A percentile compares a stretch with the other conserved stretches of the same genome.
Evolutionary conservation across 2,329 filamentous ascomycete species (phyloP).

Genomic region (Trichoderma breve): DNA sequence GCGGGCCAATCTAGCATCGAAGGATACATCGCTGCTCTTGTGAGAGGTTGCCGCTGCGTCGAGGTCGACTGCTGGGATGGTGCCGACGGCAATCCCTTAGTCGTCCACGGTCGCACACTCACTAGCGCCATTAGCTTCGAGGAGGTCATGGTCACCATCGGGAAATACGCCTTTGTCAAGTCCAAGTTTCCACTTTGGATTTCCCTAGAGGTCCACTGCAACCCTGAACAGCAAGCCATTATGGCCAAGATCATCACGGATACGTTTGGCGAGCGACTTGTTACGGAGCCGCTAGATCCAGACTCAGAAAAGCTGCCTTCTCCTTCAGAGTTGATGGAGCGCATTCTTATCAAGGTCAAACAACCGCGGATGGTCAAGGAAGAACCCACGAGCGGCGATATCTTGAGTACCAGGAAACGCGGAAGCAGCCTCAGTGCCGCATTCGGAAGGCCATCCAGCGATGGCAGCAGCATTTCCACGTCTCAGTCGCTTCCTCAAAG

Average conservation of each 20-base stretch:
- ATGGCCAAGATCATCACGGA: constrained; percentile 91
- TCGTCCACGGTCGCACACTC: constrained; percentile 86
- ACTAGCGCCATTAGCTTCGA: constrained; percentile 86
- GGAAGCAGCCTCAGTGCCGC: constrained; percentile 73
- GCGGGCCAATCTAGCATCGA: constrained; percentile 89
- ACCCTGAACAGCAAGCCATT: constrained; percentile 71
- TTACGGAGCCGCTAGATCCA: constrained; percentile 71
- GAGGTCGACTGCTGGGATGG: constrained; percentile 99
- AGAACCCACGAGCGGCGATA: constrained; percentile 36
- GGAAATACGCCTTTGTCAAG: constrained; percentile 87
- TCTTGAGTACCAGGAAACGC: constrained; percentile 47
- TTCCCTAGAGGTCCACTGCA: constrained; percentile 94
- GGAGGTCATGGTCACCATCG: constrained; percentile 89
- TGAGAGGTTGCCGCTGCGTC: constrained; percentile 87
- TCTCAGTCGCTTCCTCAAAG: constrained; percentile 54
- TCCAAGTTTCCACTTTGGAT: constrained; percentile 90
- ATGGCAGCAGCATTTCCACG: constrained; percentile 52
- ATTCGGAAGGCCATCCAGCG: constrained; percentile 57
- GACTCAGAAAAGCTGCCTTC: constrained; percentile 71
- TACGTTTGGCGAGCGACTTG: constrained; percentile 75
- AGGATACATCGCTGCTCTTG: constrained; percentile 86
- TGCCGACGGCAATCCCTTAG: constrained; percentile 78
- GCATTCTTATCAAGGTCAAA: constrained; percentile 93
- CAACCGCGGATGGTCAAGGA: constrained; percentile 54
- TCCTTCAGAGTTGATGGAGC: constrained; percentile 78